These are phyloP conservation scores for Noccaea caerulescens DNA, from an alignment of 345 rosid genomes.

Conservation along the genomic window DNA sequence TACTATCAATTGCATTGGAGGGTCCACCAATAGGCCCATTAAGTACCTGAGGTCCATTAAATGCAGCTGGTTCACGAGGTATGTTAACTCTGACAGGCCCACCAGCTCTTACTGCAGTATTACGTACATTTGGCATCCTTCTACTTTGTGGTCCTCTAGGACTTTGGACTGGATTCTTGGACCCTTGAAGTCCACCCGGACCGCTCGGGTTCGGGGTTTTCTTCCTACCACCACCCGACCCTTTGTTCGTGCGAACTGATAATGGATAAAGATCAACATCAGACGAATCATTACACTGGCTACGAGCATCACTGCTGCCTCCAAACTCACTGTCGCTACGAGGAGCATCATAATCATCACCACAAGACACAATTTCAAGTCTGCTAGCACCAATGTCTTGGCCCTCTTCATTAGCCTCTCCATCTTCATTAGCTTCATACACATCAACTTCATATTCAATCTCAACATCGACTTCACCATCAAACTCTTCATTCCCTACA, in stretches of 20 bases:
- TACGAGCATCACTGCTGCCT: constrained; percentile 42
- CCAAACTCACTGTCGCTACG: constrained; percentile 42
- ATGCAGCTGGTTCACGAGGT: constrained; percentile 18
- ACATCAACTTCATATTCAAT: constrained; percentile 28
- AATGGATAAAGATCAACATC: constrained; percentile 35
- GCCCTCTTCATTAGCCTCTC: constrained; percentile 12
- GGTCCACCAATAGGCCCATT: constrained; percentile 35
- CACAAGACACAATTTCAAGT: constrained; percentile 29
- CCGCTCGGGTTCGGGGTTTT: background rate
- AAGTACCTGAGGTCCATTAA: constrained; percentile 24
- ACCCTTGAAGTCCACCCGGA: constrained; percentile 16
- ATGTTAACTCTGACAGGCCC: constrained; percentile 23
- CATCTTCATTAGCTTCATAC: constrained; percentile 14
- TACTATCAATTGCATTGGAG: constrained; percentile 16
- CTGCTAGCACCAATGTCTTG: constrained; percentile 5
- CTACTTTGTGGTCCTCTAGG: constrained; percentile 17
- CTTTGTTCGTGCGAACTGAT: constrained; percentile 13
- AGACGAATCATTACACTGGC: constrained; percentile 34
- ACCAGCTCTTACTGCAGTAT: constrained; percentile 1
- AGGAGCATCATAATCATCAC: background rate
- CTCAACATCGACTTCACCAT: constrained; percentile 30
- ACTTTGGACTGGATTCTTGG: constrained; percentile 13
- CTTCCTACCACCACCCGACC: background rate
- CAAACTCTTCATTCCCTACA: constrained; percentile 14
- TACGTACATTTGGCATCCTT: constrained; percentile 22